phyloP scores from a whole-genome alignment of 2,329 filamentous ascomycete genomes.

The Botryosphaeria dothidea region DNA sequence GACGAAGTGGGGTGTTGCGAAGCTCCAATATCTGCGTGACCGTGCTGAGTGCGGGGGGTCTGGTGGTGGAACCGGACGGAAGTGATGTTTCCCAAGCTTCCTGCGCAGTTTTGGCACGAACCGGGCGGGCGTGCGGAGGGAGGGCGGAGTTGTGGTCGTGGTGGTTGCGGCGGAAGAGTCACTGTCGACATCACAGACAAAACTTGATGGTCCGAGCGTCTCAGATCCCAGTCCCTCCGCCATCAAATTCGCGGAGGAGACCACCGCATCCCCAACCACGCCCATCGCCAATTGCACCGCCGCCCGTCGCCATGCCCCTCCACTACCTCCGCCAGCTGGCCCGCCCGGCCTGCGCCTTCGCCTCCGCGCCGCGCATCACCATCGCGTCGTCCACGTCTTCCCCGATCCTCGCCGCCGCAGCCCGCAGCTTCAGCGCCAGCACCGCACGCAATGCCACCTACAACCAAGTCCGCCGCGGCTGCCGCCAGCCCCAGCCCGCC shows the following conservation, averaged over 20 bases:
- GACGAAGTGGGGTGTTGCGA: constrained; percentile 4
- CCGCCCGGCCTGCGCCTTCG: not conserved
- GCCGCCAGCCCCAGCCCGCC: constrained; percentile 74
- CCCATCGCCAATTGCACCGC: not conserved
- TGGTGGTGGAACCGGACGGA: not conserved
- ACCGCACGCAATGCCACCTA: constrained; percentile 45
- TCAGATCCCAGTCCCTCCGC: not conserved
- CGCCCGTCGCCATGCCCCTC: constrained; percentile 14
- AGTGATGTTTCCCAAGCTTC: not conserved
- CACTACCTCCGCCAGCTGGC: constrained; percentile 15
- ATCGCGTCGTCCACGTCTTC: not conserved
- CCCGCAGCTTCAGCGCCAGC: constrained; percentile 42
- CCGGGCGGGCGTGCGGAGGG: not conserved
- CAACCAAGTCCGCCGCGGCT: constrained; percentile 62
- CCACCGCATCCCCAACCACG: not conserved
- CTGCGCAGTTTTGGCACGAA: not conserved
- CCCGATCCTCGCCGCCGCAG: constrained; percentile 16
- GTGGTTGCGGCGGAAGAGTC: constrained; percentile 2
- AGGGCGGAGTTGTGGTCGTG: not conserved
- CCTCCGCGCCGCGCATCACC: constrained; percentile 12
- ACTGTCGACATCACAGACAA: constrained; percentile 2
- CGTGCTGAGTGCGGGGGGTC: not conserved
- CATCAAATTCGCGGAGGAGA: constrained; percentile 16
- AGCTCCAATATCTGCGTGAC: not conserved
- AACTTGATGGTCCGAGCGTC: constrained; percentile 12